These are phyloP conservation scores for Sporothrix humicola DNA, from an alignment of 2,329 filamentous ascomycete genomes.

Conservation along the genomic window DNA sequence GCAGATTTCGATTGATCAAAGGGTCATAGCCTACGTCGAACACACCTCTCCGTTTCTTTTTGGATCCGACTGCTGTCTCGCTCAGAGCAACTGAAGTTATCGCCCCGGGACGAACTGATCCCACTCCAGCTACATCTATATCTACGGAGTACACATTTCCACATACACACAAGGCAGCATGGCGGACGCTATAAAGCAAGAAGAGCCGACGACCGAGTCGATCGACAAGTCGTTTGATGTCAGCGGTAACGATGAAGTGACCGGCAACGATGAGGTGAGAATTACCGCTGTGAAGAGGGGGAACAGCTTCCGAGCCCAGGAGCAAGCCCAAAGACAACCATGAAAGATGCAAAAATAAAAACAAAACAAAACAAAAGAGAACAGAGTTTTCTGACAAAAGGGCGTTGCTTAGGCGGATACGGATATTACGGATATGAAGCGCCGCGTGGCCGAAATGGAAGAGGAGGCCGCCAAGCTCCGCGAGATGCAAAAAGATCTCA, in stretches of 20 bases:
- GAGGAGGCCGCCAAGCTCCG: slow-evolving; percentile 84
- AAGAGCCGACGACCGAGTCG: slow-evolving; percentile 43
- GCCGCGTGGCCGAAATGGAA: slow-evolving; percentile 86
- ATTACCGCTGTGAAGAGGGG: slow-evolving; percentile 36
- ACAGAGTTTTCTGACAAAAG: slow-evolving; percentile 36
- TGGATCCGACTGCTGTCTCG: background rate
- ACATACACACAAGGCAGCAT: slow-evolving; percentile 35
- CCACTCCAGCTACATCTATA: background rate
- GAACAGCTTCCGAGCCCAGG: background rate
- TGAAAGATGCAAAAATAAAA: background rate
- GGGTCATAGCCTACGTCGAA: too few species aligned
- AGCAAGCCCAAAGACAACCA: background rate
- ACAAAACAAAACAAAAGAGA: slow-evolving; percentile 31
- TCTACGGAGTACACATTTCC: background rate
- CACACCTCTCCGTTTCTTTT: too few species aligned
- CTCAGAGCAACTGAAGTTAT: background rate
- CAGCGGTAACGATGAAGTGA: slow-evolving; percentile 49
- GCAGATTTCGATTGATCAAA: too few species aligned
- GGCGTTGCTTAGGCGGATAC: slow-evolving; percentile 69
- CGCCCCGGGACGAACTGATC: too few species aligned
- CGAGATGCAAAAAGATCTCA: slow-evolving; percentile 85
- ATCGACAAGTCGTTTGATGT: slow-evolving; percentile 49
- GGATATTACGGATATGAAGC: slow-evolving; percentile 88
- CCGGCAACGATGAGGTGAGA: slow-evolving; percentile 55
- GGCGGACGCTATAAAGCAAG: slow-evolving; percentile 42